Conservation (phyloP, 352 stramenopile species). For the Plasmopara viticola region DNA sequence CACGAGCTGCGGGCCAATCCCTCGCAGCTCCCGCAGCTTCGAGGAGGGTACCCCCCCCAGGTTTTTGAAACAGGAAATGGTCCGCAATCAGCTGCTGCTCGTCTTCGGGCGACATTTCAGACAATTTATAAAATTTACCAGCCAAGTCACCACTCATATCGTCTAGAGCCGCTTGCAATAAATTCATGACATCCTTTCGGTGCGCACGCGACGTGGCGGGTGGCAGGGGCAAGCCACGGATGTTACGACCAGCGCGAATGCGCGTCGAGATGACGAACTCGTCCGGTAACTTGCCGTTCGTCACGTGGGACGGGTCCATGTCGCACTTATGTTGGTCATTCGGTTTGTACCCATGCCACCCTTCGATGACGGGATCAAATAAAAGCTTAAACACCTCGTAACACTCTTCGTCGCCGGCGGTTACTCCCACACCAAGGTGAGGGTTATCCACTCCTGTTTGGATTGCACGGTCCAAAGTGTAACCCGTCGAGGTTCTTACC, state of each 20-base stretch:
- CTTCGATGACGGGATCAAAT: slow-evolving; percentile 73
- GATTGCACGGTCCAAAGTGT: slow-evolving; percentile 80
- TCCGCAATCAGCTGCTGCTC: slow-evolving; percentile 84
- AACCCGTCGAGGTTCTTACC: slow-evolving; percentile 56
- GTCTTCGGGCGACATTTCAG: slow-evolving; percentile 77
- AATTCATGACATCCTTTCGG: slow-evolving; percentile 80
- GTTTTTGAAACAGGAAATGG: slow-evolving; percentile 89
- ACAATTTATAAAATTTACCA: slow-evolving; percentile 77
- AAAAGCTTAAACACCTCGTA: slow-evolving; percentile 76
- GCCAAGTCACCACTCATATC: slow-evolving; percentile 60
- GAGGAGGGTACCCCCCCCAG: slow-evolving; percentile 62
- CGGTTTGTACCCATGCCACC: slow-evolving; percentile 71
- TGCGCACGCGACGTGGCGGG: slow-evolving; percentile 63
- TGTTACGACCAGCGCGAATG: slow-evolving; percentile 80
- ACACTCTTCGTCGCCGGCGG: slow-evolving; percentile 79
- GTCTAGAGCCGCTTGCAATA: slow-evolving; percentile 72
- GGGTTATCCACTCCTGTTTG: slow-evolving; percentile 64
- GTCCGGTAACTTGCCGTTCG: slow-evolving; percentile 47
- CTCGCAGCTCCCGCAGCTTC: slow-evolving; percentile 67
- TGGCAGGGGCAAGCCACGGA: slow-evolving; percentile 77
- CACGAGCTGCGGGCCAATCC: slow-evolving; percentile 85
- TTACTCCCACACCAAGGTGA: slow-evolving; percentile 64
- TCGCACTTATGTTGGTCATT: slow-evolving; percentile 62
- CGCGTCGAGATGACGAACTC: slow-evolving; percentile 86
- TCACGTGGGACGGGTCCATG: slow-evolving; percentile 61